A percentile compares a stretch with the other conserved stretches of the same genome.
These are phyloP conservation scores for Halenospora varia DNA, from an alignment of 495 filamentous ascomycete species.

Conservation along the genomic window DNA sequence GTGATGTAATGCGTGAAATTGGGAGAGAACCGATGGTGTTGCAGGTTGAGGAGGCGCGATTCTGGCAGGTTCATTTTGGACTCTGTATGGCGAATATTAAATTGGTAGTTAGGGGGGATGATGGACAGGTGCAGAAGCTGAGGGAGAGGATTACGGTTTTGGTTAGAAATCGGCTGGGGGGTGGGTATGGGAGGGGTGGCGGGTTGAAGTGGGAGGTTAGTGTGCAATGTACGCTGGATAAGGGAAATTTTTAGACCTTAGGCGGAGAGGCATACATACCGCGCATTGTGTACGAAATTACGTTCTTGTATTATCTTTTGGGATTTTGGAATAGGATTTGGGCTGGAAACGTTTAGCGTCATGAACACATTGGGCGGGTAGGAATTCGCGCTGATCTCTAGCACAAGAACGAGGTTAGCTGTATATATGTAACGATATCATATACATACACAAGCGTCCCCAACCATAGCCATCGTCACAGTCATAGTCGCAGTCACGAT, in stretches of 20 bases:
- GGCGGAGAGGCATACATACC: not conserved
- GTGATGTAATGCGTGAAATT: conserved; percentile 78
- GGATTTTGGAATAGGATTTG: no score
- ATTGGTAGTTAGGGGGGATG: conserved; percentile 57
- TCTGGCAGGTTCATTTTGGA: conserved; percentile 99
- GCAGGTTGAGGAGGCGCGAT: conserved; percentile 79
- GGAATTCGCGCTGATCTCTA: no score
- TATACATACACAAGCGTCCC: no score
- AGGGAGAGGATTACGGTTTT: conserved; percentile 71
- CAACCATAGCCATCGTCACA: no score
- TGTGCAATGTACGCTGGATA: conserved; percentile 23
- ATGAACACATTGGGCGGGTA: no score
- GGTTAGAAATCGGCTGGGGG: conserved; percentile 81
- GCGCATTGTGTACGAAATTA: not conserved
- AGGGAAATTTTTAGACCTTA: not conserved
- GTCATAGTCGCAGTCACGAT: no score
- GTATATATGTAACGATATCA: no score
- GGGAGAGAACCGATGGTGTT: conserved; percentile 71
- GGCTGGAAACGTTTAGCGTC: no score
- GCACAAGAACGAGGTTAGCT: no score
- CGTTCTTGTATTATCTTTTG: not conserved
- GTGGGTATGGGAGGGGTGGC: conserved; percentile 73
- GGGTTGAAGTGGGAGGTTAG: conserved; percentile 87
- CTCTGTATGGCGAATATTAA: conserved; percentile 94
- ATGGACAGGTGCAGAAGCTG: conserved; percentile 63